Conservation (phyloP, 257 asterid genomes). For the Solanum infundibuliforme region DNA sequence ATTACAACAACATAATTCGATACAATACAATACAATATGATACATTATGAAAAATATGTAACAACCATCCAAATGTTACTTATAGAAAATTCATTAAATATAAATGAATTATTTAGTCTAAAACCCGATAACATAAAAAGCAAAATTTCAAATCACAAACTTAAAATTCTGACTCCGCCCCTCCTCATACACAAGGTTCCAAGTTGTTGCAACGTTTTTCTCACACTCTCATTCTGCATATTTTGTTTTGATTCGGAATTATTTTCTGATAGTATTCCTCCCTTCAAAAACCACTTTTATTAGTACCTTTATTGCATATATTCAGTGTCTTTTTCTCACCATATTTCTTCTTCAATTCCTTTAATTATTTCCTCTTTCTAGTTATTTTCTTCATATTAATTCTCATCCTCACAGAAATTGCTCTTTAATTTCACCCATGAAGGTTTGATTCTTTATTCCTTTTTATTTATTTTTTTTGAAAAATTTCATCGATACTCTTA, state of each 20-base stretch:
- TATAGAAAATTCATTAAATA: too few species aligned
- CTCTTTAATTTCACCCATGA: constrained; percentile 13
- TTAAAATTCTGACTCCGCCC: too few species aligned
- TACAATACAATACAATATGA: too few species aligned
- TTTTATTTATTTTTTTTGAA: not conserved
- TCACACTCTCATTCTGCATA: constrained; percentile 9
- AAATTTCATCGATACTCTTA: not conserved
- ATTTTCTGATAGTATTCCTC: not conserved
- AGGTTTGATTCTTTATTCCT: constrained; percentile 37
- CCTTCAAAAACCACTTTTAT: not conserved
- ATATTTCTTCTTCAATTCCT: not conserved
- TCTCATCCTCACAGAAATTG: not conserved
- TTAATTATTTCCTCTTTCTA: not conserved
- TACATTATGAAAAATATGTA: too few species aligned
- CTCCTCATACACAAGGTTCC: not conserved
- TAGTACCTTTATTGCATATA: not conserved
- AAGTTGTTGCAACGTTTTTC: not conserved
- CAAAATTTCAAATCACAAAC: too few species aligned
- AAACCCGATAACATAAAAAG: not conserved
- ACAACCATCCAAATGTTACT: too few species aligned
- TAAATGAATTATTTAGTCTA: too few species aligned
- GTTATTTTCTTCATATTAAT: not conserved
- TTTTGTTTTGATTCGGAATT: constrained; percentile 11
- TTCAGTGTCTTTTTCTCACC: constrained; percentile 14
- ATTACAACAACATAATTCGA: too few species aligned